Base-by-base conservation (phyloP, 2,329 filamentous ascomycete genomes). In the Fusarium liriodendri region DNA sequence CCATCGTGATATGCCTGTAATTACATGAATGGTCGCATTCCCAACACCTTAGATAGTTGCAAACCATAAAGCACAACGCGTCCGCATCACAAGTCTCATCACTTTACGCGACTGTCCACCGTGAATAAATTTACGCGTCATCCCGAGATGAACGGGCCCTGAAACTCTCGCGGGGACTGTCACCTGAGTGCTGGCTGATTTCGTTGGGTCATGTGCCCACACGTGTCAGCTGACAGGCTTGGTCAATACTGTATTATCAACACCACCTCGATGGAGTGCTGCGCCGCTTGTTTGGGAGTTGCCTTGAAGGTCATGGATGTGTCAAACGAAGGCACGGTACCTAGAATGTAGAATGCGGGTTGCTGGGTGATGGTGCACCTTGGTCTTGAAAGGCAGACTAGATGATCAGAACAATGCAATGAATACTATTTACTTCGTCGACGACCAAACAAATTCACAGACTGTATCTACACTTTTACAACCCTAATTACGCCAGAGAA, bases 401-500 rank as follows among this genome's bases (percentile, higher is more conserved):
- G 27, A 32, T 6, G 18, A 54, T 20, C 11, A 54, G 35, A 62
- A 70, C 52, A 27, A 70, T 42, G 45, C 47, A 52, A 52, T 52
- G 16, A 50, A 54, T 54, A 20, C 50, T 32, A 54, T 32, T 54
- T 54, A 54, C 50, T 54, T 50, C 70, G 57, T 64, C 63, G 58
- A 38, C 69, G 47, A 64, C 61, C 33, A 65, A 57, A 67, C 50
- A 66, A 68, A 76, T 72, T 70, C 58, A 40, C 62, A 37, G 62
- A 40, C 62, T 67, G 29, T 47, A 76, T 64, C 62, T 74, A 76
- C 66, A 66, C 52, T 72, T 75, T 75, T 70, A 72, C 57, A 70
- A 38, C 61, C 68, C 66, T 59, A 66, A 64, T 73, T 79, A 79
- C 73, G 78, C 78, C 78, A 79, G 62, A 69, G 77, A 73, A 78